These are phyloP conservation scores for Ophiosphaerella herpotricha DNA, from an alignment of 2,329 filamentous ascomycete genomes.

Conservation along the genomic window DNA sequence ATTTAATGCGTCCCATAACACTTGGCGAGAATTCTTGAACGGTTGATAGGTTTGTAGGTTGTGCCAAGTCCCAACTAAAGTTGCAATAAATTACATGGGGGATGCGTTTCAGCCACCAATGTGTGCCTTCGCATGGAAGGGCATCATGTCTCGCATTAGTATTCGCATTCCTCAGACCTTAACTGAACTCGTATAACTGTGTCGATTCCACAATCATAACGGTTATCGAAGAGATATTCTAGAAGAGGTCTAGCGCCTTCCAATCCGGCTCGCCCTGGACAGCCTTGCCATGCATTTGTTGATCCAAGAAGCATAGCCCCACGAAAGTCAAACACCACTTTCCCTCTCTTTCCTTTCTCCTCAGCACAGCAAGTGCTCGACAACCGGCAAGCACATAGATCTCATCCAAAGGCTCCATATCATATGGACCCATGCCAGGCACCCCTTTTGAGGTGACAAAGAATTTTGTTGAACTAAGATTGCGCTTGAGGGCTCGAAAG, in stretches of 20 bases:
- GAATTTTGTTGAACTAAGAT: not conserved
- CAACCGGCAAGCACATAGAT: not conserved
- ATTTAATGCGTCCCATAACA: no score
- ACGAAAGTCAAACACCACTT: not conserved
- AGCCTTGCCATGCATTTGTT: not conserved
- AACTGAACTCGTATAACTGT: no score
- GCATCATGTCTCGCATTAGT: no score
- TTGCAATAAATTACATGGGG: no score
- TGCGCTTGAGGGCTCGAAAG: not conserved
- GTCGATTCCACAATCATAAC: no score
- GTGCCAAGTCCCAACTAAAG: no score
- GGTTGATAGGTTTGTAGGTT: no score
- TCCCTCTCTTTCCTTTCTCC: not conserved
- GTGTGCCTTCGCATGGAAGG: no score
- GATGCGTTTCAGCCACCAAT: no score
- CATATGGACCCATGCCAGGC: conserved; percentile 2
- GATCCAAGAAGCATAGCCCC: not conserved
- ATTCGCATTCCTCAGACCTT: no score
- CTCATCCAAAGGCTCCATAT: not conserved
- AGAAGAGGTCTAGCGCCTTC: not conserved
- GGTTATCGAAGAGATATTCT: no score
- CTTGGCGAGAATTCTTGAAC: no score
- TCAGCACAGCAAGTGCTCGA: not conserved
- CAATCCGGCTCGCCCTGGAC: not conserved
- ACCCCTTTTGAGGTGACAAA: conserved; percentile 2